A percentile compares a stretch with the other conserved stretches of the same genome.
Evolutionary conservation across 2,329 filamentous ascomycete genomes (phyloP).

Genomic region (Cladosporium sp.): DNA sequence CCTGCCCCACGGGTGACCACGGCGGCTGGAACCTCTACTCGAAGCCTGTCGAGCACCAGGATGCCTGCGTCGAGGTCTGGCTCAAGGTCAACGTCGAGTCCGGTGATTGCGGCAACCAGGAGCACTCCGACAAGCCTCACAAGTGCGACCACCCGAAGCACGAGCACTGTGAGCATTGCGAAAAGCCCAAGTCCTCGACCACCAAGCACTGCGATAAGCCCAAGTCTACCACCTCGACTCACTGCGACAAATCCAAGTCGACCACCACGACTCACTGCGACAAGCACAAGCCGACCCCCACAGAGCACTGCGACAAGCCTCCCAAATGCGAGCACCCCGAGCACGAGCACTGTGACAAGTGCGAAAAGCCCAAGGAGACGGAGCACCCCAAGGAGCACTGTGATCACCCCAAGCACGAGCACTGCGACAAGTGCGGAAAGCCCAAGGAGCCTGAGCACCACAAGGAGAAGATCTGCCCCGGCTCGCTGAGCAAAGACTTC

Average conservation of each 20-base stretch:
- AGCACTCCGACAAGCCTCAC: not conserved
- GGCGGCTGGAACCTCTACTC: slow-evolving; percentile 53
- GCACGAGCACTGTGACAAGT: not conserved
- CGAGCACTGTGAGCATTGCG: not conserved
- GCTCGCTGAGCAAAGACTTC: slow-evolving; percentile 31
- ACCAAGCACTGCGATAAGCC: not conserved
- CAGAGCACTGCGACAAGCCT: not conserved
- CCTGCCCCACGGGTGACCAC: slow-evolving; percentile 55
- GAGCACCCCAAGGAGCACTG: not conserved
- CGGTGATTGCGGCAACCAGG: not conserved
- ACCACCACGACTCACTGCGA: not conserved
- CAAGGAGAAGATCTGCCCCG: slow-evolving; percentile 20
- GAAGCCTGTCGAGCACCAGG: slow-evolving; percentile 36
- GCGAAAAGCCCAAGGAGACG: not conserved
- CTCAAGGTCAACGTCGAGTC: slow-evolving; percentile 4
- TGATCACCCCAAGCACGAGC: not conserved
- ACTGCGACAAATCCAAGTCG: not conserved
- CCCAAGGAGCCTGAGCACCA: not conserved
- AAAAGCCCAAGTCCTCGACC: no score
- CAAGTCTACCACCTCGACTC: not conserved
- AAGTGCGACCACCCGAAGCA: not conserved
- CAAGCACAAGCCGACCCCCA: not conserved
- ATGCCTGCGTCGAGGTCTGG: slow-evolving; percentile 47
- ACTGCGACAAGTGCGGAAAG: not conserved
- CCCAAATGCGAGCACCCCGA: not conserved